phyloP scores from a whole-genome alignment of 352 stramenopile species.

The Phytophthora tubulina region DNA sequence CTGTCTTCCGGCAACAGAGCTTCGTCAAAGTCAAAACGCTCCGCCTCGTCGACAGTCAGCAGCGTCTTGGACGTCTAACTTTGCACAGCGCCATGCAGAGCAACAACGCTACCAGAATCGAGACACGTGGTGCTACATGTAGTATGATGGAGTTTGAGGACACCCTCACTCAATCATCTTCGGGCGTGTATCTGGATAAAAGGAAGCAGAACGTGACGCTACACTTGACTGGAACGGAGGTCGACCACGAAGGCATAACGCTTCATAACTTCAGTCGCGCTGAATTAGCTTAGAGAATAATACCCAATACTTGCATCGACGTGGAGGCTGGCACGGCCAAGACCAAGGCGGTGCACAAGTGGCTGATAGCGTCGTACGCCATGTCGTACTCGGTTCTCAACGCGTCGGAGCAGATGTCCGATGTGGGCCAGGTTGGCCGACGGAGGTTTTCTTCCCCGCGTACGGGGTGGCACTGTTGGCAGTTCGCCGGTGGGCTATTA shows the following conservation, averaged over 20 bases:
- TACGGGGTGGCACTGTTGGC: slow-evolving; percentile 59
- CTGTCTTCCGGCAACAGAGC: too few species aligned
- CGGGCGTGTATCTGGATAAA: slow-evolving; percentile 53
- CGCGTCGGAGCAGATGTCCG: slow-evolving; percentile 57
- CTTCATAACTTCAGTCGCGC: slow-evolving; percentile 55
- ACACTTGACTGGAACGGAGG: slow-evolving; percentile 44
- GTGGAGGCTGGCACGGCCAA: slow-evolving; percentile 74
- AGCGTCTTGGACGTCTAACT: slow-evolving; percentile 38
- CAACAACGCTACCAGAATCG: slow-evolving; percentile 49
- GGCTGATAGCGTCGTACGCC: slow-evolving; percentile 67
- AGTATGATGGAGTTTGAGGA: slow-evolving; percentile 52
- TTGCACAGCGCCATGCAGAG: slow-evolving; percentile 53
- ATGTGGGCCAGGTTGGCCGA: slow-evolving; percentile 59
- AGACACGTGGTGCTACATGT: slow-evolving; percentile 39
- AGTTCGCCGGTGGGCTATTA: slow-evolving; percentile 49
- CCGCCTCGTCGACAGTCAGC: too few species aligned
- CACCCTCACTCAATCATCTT: slow-evolving; percentile 27
- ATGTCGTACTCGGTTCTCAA: slow-evolving; percentile 52
- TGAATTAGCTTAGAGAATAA: slow-evolving; percentile 41
- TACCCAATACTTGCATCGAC: slow-evolving; percentile 48
- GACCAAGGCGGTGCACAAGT: slow-evolving; percentile 74
- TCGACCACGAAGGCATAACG: slow-evolving; percentile 54
- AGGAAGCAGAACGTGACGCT: slow-evolving; percentile 65
- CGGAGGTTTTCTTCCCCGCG: slow-evolving; percentile 64
- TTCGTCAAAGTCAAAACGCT: too few species aligned